Evolutionary conservation across 1,284 basidiomycete species (phyloP).

Genomic region (Cryptococcus sp.): DNA sequence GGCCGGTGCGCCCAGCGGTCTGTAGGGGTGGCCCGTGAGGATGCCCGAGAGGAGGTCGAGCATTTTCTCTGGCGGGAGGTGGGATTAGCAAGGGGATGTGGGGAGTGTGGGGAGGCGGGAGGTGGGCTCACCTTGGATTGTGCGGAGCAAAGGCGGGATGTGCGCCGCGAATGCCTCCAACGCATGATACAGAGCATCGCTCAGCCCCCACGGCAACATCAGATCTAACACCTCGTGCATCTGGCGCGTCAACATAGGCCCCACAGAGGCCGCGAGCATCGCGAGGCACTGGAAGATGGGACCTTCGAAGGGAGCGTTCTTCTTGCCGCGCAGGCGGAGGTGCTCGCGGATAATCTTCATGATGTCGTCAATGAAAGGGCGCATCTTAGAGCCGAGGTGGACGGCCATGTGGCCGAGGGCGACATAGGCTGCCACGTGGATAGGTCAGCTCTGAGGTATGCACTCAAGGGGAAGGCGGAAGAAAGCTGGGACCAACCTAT

Average conservation of each 20-base stretch:
- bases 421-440: constrained; percentile 67
- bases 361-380: constrained; percentile 89
- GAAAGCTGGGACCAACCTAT: constrained; percentile 59
- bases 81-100: neutral
- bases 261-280: constrained; percentile 92
- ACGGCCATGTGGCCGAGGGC: constrained; percentile 94
- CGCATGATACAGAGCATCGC: constrained; percentile 81
- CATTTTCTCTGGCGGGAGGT: constrained; percentile 63
- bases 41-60: constrained; percentile 77
- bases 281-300: constrained; percentile 98
- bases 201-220: constrained; percentile 94
- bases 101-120: neutral
- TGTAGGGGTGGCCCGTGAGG: constrained; percentile 77
- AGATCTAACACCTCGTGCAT: constrained; percentile 95
- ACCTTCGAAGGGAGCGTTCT: constrained; percentile 88
- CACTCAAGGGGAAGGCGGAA: neutral
- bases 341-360: constrained; percentile 87
- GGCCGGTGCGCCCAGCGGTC: constrained; percentile 68
- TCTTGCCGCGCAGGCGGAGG: constrained; percentile 79
- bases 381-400: constrained; percentile 91
- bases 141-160: constrained; percentile 85
- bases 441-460: constrained; percentile 14
- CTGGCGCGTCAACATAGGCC: constrained; percentile 90
- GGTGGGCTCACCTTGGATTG: constrained; percentile 72
- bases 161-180: constrained; percentile 80